Base-by-base conservation (phyloP, 345 rosid species). In the Fremontodendron californicum region DNA sequence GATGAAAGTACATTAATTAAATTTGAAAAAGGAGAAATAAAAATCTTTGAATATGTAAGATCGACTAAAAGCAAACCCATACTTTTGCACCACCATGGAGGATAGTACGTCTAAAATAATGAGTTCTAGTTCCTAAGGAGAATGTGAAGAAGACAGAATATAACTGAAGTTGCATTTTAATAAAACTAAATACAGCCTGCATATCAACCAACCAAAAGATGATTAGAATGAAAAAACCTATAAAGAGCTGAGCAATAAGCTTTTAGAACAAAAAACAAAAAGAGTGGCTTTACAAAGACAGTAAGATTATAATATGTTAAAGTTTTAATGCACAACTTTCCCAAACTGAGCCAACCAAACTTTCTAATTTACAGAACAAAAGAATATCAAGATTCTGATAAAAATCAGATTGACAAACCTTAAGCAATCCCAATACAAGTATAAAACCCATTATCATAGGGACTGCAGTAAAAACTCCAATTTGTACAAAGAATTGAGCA, bases 11-110 rank as follows among this genome's bases (percentile, higher is more conserved):
- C 49, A 75, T 75, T 77, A 62, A 62, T 79, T 29, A 61, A 51
- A 23, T 72, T 46, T 19, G n/a, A 31, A 66, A 73, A 45, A 16
- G 60, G 45, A 35, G 39, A 60, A 45, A 55, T 11, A 66, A 23
- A 25, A n/a, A 52, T 52, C 16, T 39, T 75, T 6, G 0, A 37
- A 42, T 3, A 49, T 46, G 43, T 5, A 70, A 73, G 62, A 67
- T 37, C 31, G 18, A 67, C 6, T 3, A 49, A 74, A 74, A 62
- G 9, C 9, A 67, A 54, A 78, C 21, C 69, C 78, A 75, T 87
- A 94, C 99, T 82, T 91, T 93, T 77, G 99, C 99, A 79, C 99
- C 99, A 73, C 99, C 99, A 54, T 95, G 99, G 79, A 95, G 98
- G 71, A 95, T 91, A 57, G 99, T 95, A 57, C 99, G 97, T 19